Conservation (phyloP, 2,329 filamentous ascomycete genomes). For the Trichoderma oligosporum region DNA sequence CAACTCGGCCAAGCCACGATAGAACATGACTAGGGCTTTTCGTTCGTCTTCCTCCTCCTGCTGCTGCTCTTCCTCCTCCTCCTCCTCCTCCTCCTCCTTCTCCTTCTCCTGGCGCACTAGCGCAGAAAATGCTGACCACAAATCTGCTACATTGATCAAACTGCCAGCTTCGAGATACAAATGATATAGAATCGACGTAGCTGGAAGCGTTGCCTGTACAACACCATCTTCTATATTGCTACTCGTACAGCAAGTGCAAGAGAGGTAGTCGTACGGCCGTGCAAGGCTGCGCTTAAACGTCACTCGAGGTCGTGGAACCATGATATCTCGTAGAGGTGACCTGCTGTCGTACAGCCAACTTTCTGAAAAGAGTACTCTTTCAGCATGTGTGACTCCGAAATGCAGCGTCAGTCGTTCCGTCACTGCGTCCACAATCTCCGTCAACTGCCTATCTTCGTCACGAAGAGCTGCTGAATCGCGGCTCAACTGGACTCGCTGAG, state of each 20-base stretch:
- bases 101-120: constrained; percentile 47
- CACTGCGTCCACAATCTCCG: constrained; percentile 56
- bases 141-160: constrained; percentile 73
- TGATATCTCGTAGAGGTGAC: constrained; percentile 67
- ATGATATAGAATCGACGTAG: constrained; percentile 71
- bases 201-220: constrained; percentile 59
- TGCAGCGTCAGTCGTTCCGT: constrained; percentile 28
- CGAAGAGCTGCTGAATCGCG: constrained; percentile 69
- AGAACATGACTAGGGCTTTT: constrained; percentile 71
- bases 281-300: constrained; percentile 68
- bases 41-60: constrained; percentile 46
- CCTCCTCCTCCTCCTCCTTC: constrained; percentile 37
- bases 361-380: constrained; percentile 61
- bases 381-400: constrained; percentile 27
- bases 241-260: constrained; percentile 63
- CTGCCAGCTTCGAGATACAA: constrained; percentile 73
- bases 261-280: constrained; percentile 72
- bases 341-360: constrained; percentile 71
- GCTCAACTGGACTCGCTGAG: constrained; percentile 76
- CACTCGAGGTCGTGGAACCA: constrained; percentile 67
- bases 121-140: constrained; percentile 73
- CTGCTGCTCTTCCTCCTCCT: constrained; percentile 45
- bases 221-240: constrained; percentile 37
- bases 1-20: constrained; percentile 79
- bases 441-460: constrained; percentile 67